Conservation (phyloP, 176 grass and related monocot species). For the Triticum urartu region DNA sequence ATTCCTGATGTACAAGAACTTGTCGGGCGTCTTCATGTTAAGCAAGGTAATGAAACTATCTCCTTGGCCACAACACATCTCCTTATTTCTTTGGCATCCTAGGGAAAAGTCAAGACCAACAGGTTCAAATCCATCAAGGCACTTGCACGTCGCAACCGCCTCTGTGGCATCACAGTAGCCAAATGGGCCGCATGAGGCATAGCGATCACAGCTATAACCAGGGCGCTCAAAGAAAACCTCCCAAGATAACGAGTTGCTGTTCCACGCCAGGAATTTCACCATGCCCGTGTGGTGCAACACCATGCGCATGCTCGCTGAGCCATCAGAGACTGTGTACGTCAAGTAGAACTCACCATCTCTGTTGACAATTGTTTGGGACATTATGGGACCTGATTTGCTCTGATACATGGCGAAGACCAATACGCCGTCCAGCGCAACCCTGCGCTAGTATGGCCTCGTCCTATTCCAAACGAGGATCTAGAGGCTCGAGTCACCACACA, state of each 20-base stretch:
- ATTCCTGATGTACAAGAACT: constrained; percentile 21
- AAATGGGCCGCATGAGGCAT: constrained; percentile 35
- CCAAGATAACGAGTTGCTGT: not conserved
- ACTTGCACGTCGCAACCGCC: constrained; percentile 15
- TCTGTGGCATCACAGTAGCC: constrained; percentile 31
- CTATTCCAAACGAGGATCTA: not conserved
- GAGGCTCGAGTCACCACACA: constrained; percentile 2
- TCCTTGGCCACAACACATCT: not conserved
- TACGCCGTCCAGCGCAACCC: not conserved
- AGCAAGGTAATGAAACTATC: not conserved
- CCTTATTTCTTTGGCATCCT: constrained; percentile 34
- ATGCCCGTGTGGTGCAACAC: constrained; percentile 10
- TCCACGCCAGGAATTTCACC: not conserved
- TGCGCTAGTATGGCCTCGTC: not conserved
- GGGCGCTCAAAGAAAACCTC: not conserved
- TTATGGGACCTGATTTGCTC: not conserved
- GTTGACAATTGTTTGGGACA: not conserved
- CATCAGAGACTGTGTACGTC: not conserved
- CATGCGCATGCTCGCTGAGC: not conserved
- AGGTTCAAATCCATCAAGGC: constrained; percentile 33
- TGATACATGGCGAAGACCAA: not conserved
- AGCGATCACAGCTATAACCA: constrained; percentile 8
- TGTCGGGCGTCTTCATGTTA: constrained; percentile 7
- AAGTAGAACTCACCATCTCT: not conserved
- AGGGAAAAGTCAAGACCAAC: not conserved